These are phyloP conservation scores for Talaromyces sp. DNA, from an alignment of 2,329 filamentous ascomycete genomes.

Conservation along the genomic window DNA sequence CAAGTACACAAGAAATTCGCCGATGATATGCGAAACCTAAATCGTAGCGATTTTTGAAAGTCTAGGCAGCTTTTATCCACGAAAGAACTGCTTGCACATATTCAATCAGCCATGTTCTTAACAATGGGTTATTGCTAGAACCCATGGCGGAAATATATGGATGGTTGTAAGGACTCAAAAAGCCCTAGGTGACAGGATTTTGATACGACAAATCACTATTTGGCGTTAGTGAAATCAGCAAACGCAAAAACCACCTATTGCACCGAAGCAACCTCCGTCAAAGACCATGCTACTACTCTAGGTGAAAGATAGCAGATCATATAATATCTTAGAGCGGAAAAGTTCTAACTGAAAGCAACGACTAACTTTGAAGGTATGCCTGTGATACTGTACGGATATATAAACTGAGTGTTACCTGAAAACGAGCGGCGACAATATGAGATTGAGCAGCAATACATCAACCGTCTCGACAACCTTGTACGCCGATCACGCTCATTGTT, in stretches of 20 bases:
- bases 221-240: too few relatives aligned
- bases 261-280: background rate
- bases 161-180: too few relatives aligned
- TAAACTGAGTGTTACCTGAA: background rate
- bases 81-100: background rate
- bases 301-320: background rate
- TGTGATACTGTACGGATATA: background rate
- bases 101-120: background rate
- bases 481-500: background rate
- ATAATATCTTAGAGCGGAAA: background rate
- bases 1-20: background rate
- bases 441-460: background rate
- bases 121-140: background rate
- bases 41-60: background rate
- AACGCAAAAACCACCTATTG: background rate
- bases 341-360: background rate
- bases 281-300: background rate
- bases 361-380: too few relatives aligned
- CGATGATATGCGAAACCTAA: background rate
- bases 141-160: too few relatives aligned
- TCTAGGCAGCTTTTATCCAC: background rate
- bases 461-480: background rate
- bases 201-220: too few relatives aligned
- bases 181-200: too few relatives aligned
- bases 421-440: background rate